Evolutionary conservation across 768 basidiomycete genomes (phyloP), one percentile per base, ranked within the genome.

Genomic region (Kwoniella sp.): DNA sequence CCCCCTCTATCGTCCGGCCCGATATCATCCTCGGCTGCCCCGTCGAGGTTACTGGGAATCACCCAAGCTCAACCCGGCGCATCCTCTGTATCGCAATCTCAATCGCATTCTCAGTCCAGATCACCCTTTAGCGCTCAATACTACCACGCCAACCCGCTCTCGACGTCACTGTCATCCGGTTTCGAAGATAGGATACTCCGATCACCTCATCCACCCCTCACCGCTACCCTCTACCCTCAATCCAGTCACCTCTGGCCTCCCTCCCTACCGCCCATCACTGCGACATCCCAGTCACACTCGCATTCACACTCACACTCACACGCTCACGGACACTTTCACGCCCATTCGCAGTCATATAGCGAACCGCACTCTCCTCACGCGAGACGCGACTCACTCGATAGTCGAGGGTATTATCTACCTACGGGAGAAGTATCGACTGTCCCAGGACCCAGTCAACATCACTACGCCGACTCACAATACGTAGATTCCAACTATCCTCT

Each of bases 191-290:
- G 56, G 22, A 34, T 46, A 27, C 34, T 57, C 2, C 56, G 56
- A 19, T 57, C 56, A 34, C 56, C 56, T 11, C 50, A 57, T 57
- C 56, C 56, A 25, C 50, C 56, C 14, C 44, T 57, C 5, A 51
- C 56, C 4, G 56, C 56, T 39, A 31, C 36, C 17, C 9, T 51
- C 7, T 37, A 38, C 15, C 37, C 33, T 4, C 23, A 34, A 25
- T 41, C 19, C 19, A 40, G 25, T n/a, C 43, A 54, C 22, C 45
- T 54, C 26, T 54, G 52, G 52, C 52, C 52, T 11, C 45, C n/a
- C 10, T 22, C 44, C 15, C 44, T 46, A 2, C 44, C 45, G 27
- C 38, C 43, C 29, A 19, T 40, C 39, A 29, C 22, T 32, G 34
- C 33, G 14, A 15, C 27, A 22, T 39, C 32, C 45, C 23, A n/a